Percentiles rank a stretch among this genome's conserved stretches.
phyloP scores from a whole-genome alignment of 208 protist genomes.

The Naegleria fowleri region DNA sequence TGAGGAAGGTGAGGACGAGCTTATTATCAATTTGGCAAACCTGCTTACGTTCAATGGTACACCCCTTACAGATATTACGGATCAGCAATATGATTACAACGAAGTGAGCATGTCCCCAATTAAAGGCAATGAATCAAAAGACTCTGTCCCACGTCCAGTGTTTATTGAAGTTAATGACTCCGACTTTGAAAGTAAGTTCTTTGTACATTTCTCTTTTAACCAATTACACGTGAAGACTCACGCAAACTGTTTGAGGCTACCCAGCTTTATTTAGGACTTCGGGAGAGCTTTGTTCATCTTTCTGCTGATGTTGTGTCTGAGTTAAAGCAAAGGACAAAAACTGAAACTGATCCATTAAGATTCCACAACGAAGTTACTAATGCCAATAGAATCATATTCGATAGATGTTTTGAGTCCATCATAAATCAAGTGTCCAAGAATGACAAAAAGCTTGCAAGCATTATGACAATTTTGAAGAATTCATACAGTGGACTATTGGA shows the following conservation, averaged over 20 bases:
- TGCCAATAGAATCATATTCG: background rate
- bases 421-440: background rate
- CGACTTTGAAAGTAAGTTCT: background rate
- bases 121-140: background rate
- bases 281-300: background rate
- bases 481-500: background rate
- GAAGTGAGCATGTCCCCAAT: background rate
- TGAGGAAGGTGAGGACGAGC: constrained; percentile 60
- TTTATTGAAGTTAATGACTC: background rate
- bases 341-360: background rate
- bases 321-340: background rate
- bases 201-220: background rate
- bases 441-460: background rate
- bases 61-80: constrained; percentile 28
- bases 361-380: background rate
- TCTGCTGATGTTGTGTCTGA: background rate
- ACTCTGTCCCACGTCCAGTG: too few species aligned
- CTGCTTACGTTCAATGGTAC: constrained; percentile 61
- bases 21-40: constrained; percentile 56
- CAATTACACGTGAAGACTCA: background rate
- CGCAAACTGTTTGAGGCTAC: background rate
- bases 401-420: background rate
- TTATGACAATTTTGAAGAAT: background rate
- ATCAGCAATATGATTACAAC: background rate
- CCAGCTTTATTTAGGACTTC: background rate